Conservation (phyloP, 768 basidiomycete species). For the Collybiopsis confluens region DNA sequence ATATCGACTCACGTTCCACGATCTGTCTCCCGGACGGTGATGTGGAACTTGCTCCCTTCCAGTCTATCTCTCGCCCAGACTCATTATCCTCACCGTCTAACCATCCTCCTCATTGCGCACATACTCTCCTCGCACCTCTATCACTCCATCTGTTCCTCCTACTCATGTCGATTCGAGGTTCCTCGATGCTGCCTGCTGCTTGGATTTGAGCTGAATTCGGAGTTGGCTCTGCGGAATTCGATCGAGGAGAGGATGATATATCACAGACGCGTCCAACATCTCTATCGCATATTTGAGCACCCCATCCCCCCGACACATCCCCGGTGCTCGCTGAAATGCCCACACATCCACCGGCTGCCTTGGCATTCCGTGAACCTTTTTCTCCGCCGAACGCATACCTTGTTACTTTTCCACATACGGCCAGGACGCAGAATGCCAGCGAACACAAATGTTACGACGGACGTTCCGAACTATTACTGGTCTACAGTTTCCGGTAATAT, state of each 20-base stretch:
- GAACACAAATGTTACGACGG: too few relatives aligned
- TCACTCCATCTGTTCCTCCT: not conserved
- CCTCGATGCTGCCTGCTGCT: not conserved
- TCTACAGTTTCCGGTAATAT: not conserved
- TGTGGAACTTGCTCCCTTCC: not conserved
- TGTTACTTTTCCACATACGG: not conserved
- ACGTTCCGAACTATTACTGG: too few relatives aligned
- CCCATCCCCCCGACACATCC: not conserved
- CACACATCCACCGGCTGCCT: not conserved
- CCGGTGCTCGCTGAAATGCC: not conserved
- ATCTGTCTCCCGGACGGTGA: not conserved
- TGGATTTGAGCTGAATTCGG: not conserved
- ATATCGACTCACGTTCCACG: not conserved
- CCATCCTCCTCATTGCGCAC: not conserved
- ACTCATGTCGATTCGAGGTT: not conserved
- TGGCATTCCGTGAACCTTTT: not conserved
- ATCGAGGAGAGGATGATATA: not conserved
- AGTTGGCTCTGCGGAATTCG: not conserved
- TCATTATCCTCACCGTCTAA: not conserved
- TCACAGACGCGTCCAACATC: constrained; percentile 2
- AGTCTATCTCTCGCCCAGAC: not conserved
- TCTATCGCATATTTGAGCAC: not conserved
- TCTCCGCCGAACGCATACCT: not conserved
- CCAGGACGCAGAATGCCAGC: not conserved
- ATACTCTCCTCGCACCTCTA: not conserved